Evolutionary conservation across 495 filamentous ascomycete genomes (phyloP).

Genomic region (Penicillium silybi): DNA sequence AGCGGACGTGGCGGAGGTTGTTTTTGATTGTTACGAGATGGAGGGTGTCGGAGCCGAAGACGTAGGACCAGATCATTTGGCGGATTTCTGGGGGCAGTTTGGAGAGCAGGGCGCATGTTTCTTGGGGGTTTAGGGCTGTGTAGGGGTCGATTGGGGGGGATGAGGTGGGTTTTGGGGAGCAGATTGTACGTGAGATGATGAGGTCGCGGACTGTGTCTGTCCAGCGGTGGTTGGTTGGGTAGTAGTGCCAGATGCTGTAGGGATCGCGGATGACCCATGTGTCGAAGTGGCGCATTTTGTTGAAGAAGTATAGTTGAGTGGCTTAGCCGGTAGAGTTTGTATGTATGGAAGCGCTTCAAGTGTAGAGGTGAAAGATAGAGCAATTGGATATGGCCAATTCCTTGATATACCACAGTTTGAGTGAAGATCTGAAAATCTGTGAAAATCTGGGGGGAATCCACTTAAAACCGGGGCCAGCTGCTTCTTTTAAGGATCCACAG

Average conservation of each 20-base stretch:
- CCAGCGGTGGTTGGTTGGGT: slow-evolving; percentile 39
- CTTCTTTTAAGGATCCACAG: neutral
- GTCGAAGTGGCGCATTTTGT: slow-evolving; percentile 44
- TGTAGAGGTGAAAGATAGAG: too few species aligned
- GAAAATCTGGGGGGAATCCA: slow-evolving; percentile 7
- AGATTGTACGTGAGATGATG: slow-evolving; percentile 40
- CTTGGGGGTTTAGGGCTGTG: slow-evolving; percentile 22
- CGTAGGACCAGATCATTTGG: slow-evolving; percentile 51
- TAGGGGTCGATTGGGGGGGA: slow-evolving; percentile 19
- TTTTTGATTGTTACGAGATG: slow-evolving; percentile 41
- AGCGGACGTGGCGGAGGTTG: slow-evolving; percentile 41
- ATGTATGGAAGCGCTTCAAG: too few species aligned
- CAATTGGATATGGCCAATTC: neutral
- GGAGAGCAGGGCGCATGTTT: slow-evolving; percentile 20
- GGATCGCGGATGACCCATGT: slow-evolving; percentile 45
- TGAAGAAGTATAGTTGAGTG: neutral
- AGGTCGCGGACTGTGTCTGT: slow-evolving; percentile 39
- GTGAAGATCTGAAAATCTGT: neutral
- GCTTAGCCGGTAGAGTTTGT: neutral
- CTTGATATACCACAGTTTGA: too few species aligned
- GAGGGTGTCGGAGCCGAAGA: slow-evolving; percentile 42
- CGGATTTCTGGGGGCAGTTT: slow-evolving; percentile 52
- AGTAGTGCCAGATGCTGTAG: slow-evolving; percentile 46
- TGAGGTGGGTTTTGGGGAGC: slow-evolving; percentile 18
- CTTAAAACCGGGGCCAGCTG: slow-evolving; percentile 7